Evolutionary conservation across 108 stramenopile genomes (phyloP).

Genomic region (Cyclotella baltica): DNA sequence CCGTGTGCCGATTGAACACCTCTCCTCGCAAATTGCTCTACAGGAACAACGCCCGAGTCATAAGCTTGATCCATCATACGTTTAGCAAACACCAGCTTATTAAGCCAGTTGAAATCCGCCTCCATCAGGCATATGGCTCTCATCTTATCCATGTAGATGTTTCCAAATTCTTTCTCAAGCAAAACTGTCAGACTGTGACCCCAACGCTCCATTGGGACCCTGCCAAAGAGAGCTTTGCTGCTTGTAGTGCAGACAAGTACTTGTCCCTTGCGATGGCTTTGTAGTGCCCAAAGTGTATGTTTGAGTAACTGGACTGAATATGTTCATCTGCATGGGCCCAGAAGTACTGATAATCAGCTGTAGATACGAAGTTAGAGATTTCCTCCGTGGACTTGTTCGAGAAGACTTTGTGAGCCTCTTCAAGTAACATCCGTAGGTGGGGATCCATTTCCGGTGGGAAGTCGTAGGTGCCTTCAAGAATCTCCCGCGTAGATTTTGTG

Average conservation of each 20-base stretch:
- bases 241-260: slow-evolving; percentile 15
- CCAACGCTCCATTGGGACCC: slow-evolving; percentile 9
- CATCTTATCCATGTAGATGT: slow-evolving; percentile 12
- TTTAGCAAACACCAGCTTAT: slow-evolving; percentile 17
- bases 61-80: slow-evolving; percentile 13
- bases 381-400: slow-evolving; percentile 3
- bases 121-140: slow-evolving; percentile 22
- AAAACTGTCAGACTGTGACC: not conserved
- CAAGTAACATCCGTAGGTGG: not conserved
- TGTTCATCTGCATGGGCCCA: slow-evolving; percentile 2
- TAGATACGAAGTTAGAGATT: not conserved
- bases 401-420: not conserved
- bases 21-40: slow-evolving; percentile 8
- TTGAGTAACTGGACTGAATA: not conserved
- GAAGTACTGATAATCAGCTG: not conserved
- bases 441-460: slow-evolving; percentile 7
- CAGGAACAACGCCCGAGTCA: not conserved
- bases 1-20: not conserved
- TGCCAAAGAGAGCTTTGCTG: slow-evolving; percentile 20
- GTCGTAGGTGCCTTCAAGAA: slow-evolving; percentile 10
- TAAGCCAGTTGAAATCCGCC: slow-evolving; percentile 24
- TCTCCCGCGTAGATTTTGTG: not conserved
- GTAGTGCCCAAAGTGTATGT: slow-evolving; percentile 18
- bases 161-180: slow-evolving; percentile 25
- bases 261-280: not conserved